Percentiles rank a stretch among this genome's conserved stretches.
phyloP scores from a whole-genome alignment of 371 early-diverging fungal genomes.

The Mortierella sp. region DNA sequence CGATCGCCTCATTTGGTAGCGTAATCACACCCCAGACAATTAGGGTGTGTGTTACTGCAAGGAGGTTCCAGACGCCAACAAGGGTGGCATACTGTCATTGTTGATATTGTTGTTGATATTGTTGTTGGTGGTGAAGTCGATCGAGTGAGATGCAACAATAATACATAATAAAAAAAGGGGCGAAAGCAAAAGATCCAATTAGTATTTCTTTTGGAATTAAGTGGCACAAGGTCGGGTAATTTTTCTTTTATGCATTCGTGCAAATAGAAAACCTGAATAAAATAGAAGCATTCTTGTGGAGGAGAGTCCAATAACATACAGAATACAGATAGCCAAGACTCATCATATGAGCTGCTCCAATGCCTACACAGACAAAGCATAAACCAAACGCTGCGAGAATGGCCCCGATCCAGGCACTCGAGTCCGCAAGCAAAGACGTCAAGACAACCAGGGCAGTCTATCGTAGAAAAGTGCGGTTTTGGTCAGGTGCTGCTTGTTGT shows the following conservation, averaged over 20 bases:
- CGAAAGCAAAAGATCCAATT: neutral
- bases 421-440: conserved; percentile 41
- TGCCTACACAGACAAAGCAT: conserved; percentile 33
- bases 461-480: neutral
- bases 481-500: neutral
- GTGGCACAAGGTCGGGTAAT: neutral
- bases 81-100: conserved; percentile 37
- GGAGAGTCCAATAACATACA: neutral
- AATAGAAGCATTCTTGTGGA: neutral
- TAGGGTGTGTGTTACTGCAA: conserved; percentile 34
- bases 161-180: neutral
- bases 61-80: conserved; percentile 34
- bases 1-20: conserved; percentile 19
- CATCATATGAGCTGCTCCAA: conserved; percentile 43
- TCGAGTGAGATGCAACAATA: neutral
- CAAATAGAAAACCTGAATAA: neutral
- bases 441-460: conserved; percentile 36
- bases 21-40: conserved; percentile 24
- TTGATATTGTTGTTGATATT: neutral
- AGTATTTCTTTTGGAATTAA: neutral
- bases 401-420: conserved; percentile 44
- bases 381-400: conserved; percentile 28
- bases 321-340: conserved; percentile 36
- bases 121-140: neutral
- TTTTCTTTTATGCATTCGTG: conserved; percentile 1